phyloP scores from a whole-genome alignment of 2,329 filamentous ascomycete genomes.

The Neodidymelliopsis sp. region DNA sequence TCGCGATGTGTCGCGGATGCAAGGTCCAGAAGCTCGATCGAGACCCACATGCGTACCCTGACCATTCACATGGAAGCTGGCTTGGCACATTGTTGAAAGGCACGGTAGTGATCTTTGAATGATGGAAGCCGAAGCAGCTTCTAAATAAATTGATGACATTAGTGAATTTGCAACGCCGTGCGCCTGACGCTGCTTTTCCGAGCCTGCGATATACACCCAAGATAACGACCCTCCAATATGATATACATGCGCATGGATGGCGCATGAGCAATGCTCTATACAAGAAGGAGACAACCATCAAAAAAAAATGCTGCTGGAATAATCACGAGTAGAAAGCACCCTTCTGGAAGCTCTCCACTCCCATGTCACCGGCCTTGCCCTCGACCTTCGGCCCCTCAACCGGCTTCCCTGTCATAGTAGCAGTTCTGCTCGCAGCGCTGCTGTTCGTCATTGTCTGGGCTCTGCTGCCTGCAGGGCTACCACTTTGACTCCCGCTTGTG shows the following conservation, averaged over 20 bases:
- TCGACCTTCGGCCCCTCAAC: constrained; percentile 58
- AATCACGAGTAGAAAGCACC: constrained; percentile 70
- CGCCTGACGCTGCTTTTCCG: constrained; percentile 32
- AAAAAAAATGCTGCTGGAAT: constrained; percentile 14
- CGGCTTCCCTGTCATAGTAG: constrained; percentile 57
- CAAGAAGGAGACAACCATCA: constrained; percentile 6
- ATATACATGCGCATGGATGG: constrained; percentile 12
- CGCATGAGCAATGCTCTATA: constrained; percentile 17
- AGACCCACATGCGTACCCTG: constrained; percentile 7
- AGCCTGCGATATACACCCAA: constrained; percentile 24
- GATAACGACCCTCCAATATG: constrained; percentile 8
- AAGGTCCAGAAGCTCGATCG: constrained; percentile 6
- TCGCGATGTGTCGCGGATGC: constrained; percentile 1
- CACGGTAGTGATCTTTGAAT: not conserved
- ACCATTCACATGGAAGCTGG: constrained; percentile 1
- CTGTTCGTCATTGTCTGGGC: constrained; percentile 64
- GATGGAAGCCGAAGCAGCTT: not conserved
- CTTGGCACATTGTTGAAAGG: constrained; percentile 2
- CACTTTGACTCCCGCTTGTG: constrained; percentile 50
- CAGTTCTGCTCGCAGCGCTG: constrained; percentile 49
- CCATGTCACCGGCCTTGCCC: constrained; percentile 69
- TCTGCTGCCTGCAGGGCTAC: constrained; percentile 56
- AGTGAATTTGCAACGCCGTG: constrained; percentile 20
- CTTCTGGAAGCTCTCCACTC: constrained; percentile 75
- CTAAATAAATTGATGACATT: constrained; percentile 18